phyloP scores from a whole-genome alignment of 495 filamentous ascomycete genomes.

The Cudoniella acicularis region DNA sequence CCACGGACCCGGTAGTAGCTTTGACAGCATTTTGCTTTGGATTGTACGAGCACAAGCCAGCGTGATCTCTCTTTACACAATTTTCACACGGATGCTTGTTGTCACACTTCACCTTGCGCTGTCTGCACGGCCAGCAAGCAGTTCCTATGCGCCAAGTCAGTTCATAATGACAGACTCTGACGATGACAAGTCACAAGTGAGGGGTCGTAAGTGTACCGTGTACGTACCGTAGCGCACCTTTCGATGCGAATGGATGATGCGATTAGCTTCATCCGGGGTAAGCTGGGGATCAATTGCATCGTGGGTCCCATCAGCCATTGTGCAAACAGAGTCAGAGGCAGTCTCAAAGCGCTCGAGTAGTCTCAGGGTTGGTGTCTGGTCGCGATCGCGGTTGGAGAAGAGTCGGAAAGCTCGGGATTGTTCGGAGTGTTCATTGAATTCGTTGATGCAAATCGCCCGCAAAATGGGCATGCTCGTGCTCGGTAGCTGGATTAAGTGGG shows the following conservation, averaged over 20 bases:
- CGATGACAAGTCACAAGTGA: not conserved
- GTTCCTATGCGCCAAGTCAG: slow-evolving; percentile 38
- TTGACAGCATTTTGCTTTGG: slow-evolving; percentile 58
- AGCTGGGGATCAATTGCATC: slow-evolving; percentile 15
- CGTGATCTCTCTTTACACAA: slow-evolving; percentile 69
- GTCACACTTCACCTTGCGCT: slow-evolving; percentile 73
- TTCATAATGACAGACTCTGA: not conserved
- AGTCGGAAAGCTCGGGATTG: not conserved
- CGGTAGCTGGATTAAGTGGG: not conserved
- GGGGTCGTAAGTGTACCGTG: not conserved
- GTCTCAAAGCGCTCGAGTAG: not conserved
- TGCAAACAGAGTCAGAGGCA: not conserved
- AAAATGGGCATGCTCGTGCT: not conserved
- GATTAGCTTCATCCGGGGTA: slow-evolving; percentile 46
- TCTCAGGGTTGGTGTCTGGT: not conserved
- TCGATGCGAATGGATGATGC: slow-evolving; percentile 56
- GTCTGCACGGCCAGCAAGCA: slow-evolving; percentile 70
- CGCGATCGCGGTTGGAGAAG: not conserved
- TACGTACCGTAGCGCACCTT: slow-evolving; percentile 57
- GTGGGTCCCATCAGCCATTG: slow-evolving; percentile 15
- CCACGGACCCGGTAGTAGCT: slow-evolving; percentile 33
- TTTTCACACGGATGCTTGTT: slow-evolving; percentile 70
- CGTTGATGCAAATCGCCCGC: not conserved
- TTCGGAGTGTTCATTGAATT: not conserved
- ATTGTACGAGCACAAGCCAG: slow-evolving; percentile 69